Percentiles rank a stretch among this genome's conserved stretches.
phyloP scores from a whole-genome alignment of 345 rosid genomes.

The Rhodamnia argentea region DNA sequence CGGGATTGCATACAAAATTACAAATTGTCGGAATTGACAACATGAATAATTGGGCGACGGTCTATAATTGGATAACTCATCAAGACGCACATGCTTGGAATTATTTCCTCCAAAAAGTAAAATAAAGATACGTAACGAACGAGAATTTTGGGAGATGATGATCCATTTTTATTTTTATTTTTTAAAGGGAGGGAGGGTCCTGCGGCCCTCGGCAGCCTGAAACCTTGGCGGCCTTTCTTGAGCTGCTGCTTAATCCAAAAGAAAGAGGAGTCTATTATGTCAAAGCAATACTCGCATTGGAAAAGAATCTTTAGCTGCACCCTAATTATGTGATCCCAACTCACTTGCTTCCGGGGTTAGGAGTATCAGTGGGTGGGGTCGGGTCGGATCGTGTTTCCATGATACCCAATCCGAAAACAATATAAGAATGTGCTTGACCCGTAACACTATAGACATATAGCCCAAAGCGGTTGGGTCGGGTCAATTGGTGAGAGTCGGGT shows the following conservation, averaged over 20 bases:
- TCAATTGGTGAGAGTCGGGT: too few species aligned
- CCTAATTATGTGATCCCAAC: background rate
- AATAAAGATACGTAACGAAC: background rate
- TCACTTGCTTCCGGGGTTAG: background rate
- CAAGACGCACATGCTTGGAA: background rate
- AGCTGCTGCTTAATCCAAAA: background rate
- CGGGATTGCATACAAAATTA: background rate
- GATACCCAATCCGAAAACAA: too few species aligned
- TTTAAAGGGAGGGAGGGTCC: too few species aligned
- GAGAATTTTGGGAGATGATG: background rate
- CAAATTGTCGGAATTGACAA: background rate
- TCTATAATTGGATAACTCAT: background rate
- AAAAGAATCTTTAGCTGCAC: background rate
- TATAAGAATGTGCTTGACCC: too few species aligned
- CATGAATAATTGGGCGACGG: background rate
- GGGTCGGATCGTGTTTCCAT: too few species aligned
- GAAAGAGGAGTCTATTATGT: background rate
- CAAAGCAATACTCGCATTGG: background rate
- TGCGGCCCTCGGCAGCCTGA: background rate
- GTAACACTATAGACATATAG: too few species aligned
- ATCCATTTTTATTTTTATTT: background rate
- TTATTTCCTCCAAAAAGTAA: background rate
- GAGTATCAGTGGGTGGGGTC: too few species aligned
- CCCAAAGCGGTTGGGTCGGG: too few species aligned
- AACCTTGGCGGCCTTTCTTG: background rate